phyloP scores from a whole-genome alignment of 805 yeast species.

The Candida insectalens region DNA sequence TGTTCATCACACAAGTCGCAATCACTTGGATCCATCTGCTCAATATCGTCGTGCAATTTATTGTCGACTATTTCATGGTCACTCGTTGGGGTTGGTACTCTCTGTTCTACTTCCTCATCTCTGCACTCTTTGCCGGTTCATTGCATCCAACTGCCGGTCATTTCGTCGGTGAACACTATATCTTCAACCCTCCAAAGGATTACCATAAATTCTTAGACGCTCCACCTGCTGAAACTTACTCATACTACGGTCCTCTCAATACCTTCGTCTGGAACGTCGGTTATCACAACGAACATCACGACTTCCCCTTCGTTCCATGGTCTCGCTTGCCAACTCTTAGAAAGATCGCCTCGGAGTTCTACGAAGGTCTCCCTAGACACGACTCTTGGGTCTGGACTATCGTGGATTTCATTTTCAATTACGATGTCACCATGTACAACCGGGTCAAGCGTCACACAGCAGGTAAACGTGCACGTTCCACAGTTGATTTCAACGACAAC shows the following conservation, averaged over 20 bases:
- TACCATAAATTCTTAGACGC: constrained; percentile 21
- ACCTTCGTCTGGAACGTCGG: constrained; percentile 87
- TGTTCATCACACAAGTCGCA: constrained; percentile 68
- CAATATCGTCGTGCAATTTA: constrained; percentile 52
- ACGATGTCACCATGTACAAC: constrained; percentile 64
- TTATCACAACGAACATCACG: constrained; percentile 91
- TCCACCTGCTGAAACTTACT: constrained; percentile 75
- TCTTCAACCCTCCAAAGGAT: constrained; percentile 44
- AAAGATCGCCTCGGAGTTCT: constrained; percentile 67
- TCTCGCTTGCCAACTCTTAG: constrained; percentile 58
- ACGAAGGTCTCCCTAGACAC: constrained; percentile 69
- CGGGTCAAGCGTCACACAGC: constrained; percentile 59
- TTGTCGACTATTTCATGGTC: constrained; percentile 50
- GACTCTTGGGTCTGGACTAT: constrained; percentile 73
- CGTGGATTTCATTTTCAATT: constrained; percentile 59
- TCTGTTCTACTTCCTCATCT: constrained; percentile 55
- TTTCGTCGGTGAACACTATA: constrained; percentile 90
- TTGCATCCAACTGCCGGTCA: constrained; percentile 94
- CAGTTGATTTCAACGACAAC: constrained; percentile 25
- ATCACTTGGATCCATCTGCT: constrained; percentile 68
- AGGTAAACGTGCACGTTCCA: constrained; percentile 24
- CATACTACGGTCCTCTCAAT: constrained; percentile 79
- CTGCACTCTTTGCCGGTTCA: constrained; percentile 84
- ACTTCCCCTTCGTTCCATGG: constrained; percentile 93
- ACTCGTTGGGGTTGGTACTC: constrained; percentile 55